A percentile compares a stretch with the other conserved stretches of the same genome.
Evolutionary conservation across 75 land plant genomes (phyloP).

Genomic region (Selaginella tamariscina): DNA sequence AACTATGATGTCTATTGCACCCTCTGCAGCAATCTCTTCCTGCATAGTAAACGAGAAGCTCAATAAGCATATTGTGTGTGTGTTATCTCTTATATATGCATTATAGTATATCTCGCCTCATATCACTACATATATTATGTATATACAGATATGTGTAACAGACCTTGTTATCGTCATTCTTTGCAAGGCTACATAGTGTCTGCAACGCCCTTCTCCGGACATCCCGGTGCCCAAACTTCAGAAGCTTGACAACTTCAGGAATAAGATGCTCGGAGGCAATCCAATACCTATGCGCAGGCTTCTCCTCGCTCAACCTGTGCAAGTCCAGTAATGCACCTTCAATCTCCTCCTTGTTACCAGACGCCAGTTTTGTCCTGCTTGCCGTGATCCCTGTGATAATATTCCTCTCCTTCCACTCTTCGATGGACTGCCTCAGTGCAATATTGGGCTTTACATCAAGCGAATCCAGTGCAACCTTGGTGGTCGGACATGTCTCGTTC

Average conservation of each 20-base stretch:
- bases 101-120: neutral
- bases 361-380: constrained; percentile 28
- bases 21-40: constrained; percentile 38
- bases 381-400: constrained; percentile 33
- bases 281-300: constrained; percentile 40
- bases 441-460: constrained; percentile 41
- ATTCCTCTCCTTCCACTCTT: constrained; percentile 66
- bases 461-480: constrained; percentile 35
- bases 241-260: constrained; percentile 31
- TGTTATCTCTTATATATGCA: no score
- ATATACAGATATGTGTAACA: no score
- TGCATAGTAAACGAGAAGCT: constrained; percentile 14
- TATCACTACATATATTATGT: constrained; percentile 1
- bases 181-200: constrained; percentile 38
- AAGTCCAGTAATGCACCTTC: constrained; percentile 28
- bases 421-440: constrained; percentile 53
- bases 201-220: constrained; percentile 35
- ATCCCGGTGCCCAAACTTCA: constrained; percentile 20
- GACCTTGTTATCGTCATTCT: constrained; percentile 49
- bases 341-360: constrained; percentile 32
- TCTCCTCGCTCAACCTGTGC: constrained; percentile 38
- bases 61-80: no score
- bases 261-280: constrained; percentile 47
- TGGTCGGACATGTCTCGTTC: constrained; percentile 43
- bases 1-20: constrained; percentile 38